These are phyloP conservation scores for Penicillium paneum DNA, from an alignment of 2,329 filamentous ascomycete species.

Conservation along the genomic window DNA sequence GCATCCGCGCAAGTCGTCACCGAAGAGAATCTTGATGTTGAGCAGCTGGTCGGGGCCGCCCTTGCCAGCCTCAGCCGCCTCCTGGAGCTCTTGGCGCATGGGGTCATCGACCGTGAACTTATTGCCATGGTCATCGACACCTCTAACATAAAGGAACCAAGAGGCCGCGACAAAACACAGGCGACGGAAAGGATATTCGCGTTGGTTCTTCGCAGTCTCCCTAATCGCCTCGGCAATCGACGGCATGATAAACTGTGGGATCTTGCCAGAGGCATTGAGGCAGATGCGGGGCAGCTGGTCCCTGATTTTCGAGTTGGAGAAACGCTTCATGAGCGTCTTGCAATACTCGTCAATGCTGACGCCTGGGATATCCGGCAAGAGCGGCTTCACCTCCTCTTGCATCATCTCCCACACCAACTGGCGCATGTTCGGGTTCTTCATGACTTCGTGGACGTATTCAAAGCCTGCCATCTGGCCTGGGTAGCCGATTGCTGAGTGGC, in stretches of 20 bases:
- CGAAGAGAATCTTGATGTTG: constrained; percentile 49
- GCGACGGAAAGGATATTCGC: constrained; percentile 35
- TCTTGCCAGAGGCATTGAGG: constrained; percentile 54
- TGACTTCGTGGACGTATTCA: constrained; percentile 55
- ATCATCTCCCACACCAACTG: constrained; percentile 55
- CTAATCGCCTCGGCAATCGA: constrained; percentile 42
- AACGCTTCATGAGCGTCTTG: constrained; percentile 53
- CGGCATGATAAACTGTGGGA: constrained; percentile 47
- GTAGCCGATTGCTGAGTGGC: constrained; percentile 54
- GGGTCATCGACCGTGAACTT: constrained; percentile 46
- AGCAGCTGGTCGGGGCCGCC: constrained; percentile 45
- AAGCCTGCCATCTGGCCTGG: constrained; percentile 52
- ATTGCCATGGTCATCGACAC: constrained; percentile 50
- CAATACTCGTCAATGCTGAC: constrained; percentile 54
- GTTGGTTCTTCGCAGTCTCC: background rate
- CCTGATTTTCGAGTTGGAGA: constrained; percentile 57
- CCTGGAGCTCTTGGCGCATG: constrained; percentile 49
- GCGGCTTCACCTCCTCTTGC: constrained; percentile 54
- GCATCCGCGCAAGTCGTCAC: constrained; percentile 51
- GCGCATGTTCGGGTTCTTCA: constrained; percentile 49
- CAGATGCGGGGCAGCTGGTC: constrained; percentile 54
- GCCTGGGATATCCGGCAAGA: constrained; percentile 50
- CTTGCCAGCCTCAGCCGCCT: constrained; percentile 46
- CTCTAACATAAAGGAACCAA: constrained; percentile 54
- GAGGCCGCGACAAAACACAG: constrained; percentile 49